Percentiles rank a stretch among this genome's conserved stretches.
These are phyloP conservation scores for Xylariaceae sp. DNA, from an alignment of 2,329 filamentous ascomycete genomes.

Conservation along the genomic window DNA sequence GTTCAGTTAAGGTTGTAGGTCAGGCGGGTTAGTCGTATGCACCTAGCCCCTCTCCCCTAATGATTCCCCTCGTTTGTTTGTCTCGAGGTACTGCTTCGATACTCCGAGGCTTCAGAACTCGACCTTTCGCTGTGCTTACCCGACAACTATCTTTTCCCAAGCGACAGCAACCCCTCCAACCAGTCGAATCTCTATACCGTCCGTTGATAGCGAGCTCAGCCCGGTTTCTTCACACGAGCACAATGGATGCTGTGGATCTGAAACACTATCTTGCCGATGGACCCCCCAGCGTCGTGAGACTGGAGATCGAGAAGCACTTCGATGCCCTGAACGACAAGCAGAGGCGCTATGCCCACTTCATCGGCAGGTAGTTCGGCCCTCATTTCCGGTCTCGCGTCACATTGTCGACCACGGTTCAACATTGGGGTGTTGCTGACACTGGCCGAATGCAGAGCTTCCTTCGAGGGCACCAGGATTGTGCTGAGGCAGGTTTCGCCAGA, in stretches of 20 bases:
- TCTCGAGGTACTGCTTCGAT: constrained; percentile 20
- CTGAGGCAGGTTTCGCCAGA: constrained; percentile 77
- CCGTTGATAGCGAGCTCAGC: constrained; percentile 4
- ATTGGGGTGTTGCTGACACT: constrained; percentile 11
- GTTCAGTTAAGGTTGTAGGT: no score
- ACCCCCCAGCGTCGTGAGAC: constrained; percentile 78
- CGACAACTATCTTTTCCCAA: constrained; percentile 11
- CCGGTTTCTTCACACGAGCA: constrained; percentile 23
- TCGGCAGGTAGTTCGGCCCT: constrained; percentile 57
- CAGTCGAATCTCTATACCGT: constrained; percentile 1
- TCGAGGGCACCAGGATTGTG: constrained; percentile 72
- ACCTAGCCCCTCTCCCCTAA: no score
- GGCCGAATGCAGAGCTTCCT: constrained; percentile 55
- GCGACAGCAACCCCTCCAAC: no score
- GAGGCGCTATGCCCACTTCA: constrained; percentile 87
- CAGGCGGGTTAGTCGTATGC: no score
- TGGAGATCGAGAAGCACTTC: constrained; percentile 92
- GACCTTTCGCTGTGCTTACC: constrained; percentile 9
- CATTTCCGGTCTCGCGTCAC: constrained; percentile 12
- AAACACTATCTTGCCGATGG: constrained; percentile 84
- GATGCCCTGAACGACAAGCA: constrained; percentile 68
- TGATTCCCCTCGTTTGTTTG: constrained; percentile 18
- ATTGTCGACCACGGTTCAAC: not conserved
- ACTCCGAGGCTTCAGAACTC: constrained; percentile 17
- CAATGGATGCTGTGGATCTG: constrained; percentile 56